These are phyloP conservation scores for Phytophthora aleatoria DNA, from an alignment of 352 stramenopile genomes.

Conservation along the genomic window DNA sequence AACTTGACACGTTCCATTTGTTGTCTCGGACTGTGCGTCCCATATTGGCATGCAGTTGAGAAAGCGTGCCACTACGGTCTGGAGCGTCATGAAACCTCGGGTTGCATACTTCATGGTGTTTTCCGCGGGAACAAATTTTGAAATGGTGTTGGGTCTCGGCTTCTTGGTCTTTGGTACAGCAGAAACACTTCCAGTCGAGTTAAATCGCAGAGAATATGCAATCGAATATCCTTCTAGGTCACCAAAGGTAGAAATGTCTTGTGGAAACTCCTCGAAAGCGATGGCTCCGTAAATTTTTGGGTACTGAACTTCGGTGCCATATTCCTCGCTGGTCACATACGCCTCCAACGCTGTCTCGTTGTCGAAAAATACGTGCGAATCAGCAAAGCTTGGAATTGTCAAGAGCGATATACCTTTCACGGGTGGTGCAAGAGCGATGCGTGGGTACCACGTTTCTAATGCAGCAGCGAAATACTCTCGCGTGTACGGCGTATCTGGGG, in stretches of 20 bases:
- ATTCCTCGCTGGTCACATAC: constrained; percentile 57
- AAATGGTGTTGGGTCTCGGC: constrained; percentile 16
- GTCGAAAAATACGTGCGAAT: constrained; percentile 66
- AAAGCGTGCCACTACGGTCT: constrained; percentile 68
- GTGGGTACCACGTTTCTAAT: constrained; percentile 65
- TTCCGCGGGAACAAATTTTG: constrained; percentile 18
- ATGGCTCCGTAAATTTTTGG: constrained; percentile 78
- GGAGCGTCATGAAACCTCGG: constrained; percentile 73
- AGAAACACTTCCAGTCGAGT: constrained; percentile 53
- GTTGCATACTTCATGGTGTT: constrained; percentile 56
- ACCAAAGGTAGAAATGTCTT: constrained; percentile 38
- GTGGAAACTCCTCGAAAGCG: constrained; percentile 61
- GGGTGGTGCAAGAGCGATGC: constrained; percentile 46
- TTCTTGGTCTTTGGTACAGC: constrained; percentile 55
- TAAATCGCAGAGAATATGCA: constrained; percentile 70
- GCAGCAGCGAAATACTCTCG: constrained; percentile 56
- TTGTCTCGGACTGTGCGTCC: constrained; percentile 36
- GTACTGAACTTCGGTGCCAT: constrained; percentile 47
- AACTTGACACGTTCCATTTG: constrained; percentile 52
- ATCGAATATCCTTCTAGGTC: constrained; percentile 42
- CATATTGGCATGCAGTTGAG: constrained; percentile 71
- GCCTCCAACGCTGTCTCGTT: constrained; percentile 55
- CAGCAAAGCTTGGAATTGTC: constrained; percentile 53
- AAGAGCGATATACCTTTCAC: constrained; percentile 49
- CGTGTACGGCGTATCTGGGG: constrained; percentile 71